Percentiles rank a stretch among this genome's conserved stretches.
phyloP scores from a whole-genome alignment of 2,329 filamentous ascomycete species.

The Xylaria sp. region DNA sequence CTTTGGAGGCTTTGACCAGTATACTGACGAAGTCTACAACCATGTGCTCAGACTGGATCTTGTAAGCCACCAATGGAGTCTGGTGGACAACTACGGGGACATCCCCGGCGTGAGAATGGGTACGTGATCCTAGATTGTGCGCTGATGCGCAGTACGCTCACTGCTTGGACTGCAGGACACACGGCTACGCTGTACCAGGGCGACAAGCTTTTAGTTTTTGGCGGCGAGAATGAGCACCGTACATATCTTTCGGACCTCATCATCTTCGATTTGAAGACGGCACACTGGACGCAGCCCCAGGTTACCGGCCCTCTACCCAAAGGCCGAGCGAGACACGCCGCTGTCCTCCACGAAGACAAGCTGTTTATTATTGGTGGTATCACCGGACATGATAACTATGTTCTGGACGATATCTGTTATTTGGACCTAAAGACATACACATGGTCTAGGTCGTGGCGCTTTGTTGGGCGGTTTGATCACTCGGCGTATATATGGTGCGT shows the following conservation, averaged over 20 bases:
- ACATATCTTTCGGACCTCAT: constrained; percentile 96
- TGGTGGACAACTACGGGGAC: constrained; percentile 98
- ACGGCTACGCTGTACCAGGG: constrained; percentile 94
- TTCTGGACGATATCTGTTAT: constrained; percentile 96
- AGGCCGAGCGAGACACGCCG: constrained; percentile 90
- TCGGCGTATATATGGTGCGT: constrained; percentile 85
- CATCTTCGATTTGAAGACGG: constrained; percentile 92
- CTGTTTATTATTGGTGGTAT: constrained; percentile 96
- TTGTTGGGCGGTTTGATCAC: constrained; percentile 94
- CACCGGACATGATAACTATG: constrained; percentile 89
- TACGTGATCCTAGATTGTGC: constrained; percentile 53
- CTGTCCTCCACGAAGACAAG: constrained; percentile 95
- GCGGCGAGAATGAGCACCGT: constrained; percentile 96
- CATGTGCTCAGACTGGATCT: constrained; percentile 93
- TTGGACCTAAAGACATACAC: constrained; percentile 97
- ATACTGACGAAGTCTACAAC: constrained; percentile 99
- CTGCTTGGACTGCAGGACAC: constrained; percentile 69
- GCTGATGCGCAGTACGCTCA: constrained; percentile 23
- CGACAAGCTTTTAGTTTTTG: constrained; percentile 95
- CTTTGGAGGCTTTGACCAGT: constrained; percentile 98
- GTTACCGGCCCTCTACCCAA: constrained; percentile 86
- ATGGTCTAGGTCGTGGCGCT: constrained; percentile 96
- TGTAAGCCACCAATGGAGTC: constrained; percentile 87
- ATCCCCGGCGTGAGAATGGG: constrained; percentile 98
- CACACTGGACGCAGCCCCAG: constrained; percentile 93